These are phyloP conservation scores for Selenicereus undatus DNA, from an alignment of 148 eudicot genomes.

Conservation along the genomic window DNA sequence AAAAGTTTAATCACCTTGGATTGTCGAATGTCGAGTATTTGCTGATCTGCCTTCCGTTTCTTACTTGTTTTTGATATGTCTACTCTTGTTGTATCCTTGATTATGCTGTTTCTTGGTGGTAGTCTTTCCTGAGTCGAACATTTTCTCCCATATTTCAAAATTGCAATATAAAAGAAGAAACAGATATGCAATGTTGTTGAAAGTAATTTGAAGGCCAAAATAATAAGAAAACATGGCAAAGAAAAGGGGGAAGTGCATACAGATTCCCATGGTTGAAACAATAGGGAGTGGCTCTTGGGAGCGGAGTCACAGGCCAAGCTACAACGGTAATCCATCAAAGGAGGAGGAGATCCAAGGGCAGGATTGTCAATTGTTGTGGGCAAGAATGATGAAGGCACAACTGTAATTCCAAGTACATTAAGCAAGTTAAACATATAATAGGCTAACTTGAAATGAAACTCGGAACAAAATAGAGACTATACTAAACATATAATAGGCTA, in stretches of 20 bases:
- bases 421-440: background rate
- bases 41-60: constrained; percentile 28
- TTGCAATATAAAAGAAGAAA: too few species aligned
- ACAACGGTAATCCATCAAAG: constrained; percentile 26
- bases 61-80: constrained; percentile 15
- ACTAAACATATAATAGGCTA: background rate
- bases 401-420: constrained; percentile 10
- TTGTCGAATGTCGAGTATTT: constrained; percentile 22
- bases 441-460: background rate
- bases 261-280: constrained; percentile 23
- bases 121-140: constrained; percentile 9
- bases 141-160: constrained; percentile 20
- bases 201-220: background rate
- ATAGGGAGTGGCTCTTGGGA: constrained; percentile 19
- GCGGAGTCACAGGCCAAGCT: constrained; percentile 23
- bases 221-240: background rate
- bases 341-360: constrained; percentile 17
- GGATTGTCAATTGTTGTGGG: constrained; percentile 20
- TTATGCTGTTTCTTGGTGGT: constrained; percentile 13
- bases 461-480: background rate
- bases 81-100: constrained; percentile 14
- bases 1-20: constrained; percentile 13
- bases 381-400: constrained; percentile 8
- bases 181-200: background rate
- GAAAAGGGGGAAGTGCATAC: constrained; percentile 1